Base-by-base conservation (phyloP, 768 basidiomycete genomes). In the Strobilomyces confusus region DNA sequence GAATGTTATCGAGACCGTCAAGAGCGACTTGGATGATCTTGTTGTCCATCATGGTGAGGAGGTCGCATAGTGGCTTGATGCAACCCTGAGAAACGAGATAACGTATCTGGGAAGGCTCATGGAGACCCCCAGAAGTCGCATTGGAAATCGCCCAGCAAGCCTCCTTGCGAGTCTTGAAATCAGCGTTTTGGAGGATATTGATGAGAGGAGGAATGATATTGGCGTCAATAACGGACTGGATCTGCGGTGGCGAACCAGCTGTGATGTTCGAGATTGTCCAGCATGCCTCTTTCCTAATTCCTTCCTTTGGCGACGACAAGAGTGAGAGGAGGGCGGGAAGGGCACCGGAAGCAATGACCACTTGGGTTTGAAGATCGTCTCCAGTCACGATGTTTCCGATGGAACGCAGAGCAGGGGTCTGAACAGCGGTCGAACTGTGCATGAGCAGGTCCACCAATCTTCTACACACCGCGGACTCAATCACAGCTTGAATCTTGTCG, bases 211-310 rank as follows among this genome's bases (percentile, higher is more conserved):
- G 95, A 54, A 98, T 86, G 65, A 99, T 94, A 66, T 98, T 94
- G 68, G 97, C 97, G 63, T 99, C 97, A 60, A 99, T 93, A 64
- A 98, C 88, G 48, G 92, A 78, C 72, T 98, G 95, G 63, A 99
- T 99, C 74, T 99, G 97, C 62, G 87, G 87, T 22, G 97, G 92
- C 44, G 90, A 92, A 43, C 97, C 97, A 34, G 97, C 97, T 44
- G 97, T 99, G 68, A 99, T 81, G 73, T 99, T 99, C 44, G 93
- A 97, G 66, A 99, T 98, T 17, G 97, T 99, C 97, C 97, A 99
- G 75, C 97, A 99, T 23, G 97, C 95, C 72, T 99, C 95, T 77
- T 99, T 99, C 65, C 95, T 83, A 65, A 99, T 99, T 44, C 95
- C 97, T 59, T 99, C 97, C 76, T 99, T 99, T 26, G 95, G 92